Conservation (phyloP, 2,329 filamentous ascomycete species). For the Colletotrichum sidae region DNA sequence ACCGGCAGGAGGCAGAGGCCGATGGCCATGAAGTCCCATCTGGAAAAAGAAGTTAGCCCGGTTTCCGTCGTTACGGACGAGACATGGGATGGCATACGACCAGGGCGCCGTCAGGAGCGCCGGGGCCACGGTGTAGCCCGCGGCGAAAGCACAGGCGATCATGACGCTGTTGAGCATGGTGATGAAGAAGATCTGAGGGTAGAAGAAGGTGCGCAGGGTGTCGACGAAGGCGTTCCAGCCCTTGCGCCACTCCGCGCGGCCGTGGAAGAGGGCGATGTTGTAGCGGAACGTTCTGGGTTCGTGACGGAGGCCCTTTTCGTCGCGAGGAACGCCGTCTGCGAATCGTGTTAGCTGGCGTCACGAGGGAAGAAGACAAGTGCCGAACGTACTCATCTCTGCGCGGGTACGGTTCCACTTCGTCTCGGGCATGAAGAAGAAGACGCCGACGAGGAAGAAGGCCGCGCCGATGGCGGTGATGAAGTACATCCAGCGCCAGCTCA, state of each 20-base stretch:
- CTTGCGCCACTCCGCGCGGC: constrained; percentile 42
- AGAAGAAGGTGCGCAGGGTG: constrained; percentile 46
- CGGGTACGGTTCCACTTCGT: constrained; percentile 46
- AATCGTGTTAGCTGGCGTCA: not conserved
- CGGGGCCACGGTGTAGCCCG: constrained; percentile 40
- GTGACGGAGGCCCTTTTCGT: constrained; percentile 2
- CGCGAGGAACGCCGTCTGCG: constrained; percentile 40
- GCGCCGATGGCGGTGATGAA: constrained; percentile 44
- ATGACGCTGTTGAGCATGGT: constrained; percentile 46
- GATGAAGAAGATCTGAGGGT: constrained; percentile 49
- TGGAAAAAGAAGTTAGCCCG: constrained; percentile 3
- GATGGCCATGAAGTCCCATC: constrained; percentile 44
- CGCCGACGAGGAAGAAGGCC: constrained; percentile 43
- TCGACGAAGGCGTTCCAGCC: constrained; percentile 42
- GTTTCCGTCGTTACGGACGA: accelerated
- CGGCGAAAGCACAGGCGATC: constrained; percentile 44
- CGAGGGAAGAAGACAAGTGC: too few relatives aligned
- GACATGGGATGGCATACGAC: constrained; percentile 16
- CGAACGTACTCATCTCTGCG: constrained; percentile 42
- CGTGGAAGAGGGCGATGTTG: constrained; percentile 47
- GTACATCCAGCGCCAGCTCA: constrained; percentile 51
- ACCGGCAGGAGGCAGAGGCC: constrained; percentile 44
- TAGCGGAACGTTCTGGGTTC: constrained; percentile 43
- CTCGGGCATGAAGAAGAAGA: constrained; percentile 49
- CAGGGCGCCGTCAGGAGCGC: constrained; percentile 30